phyloP scores from a whole-genome alignment of 495 filamentous ascomycete genomes.

The Talaromyces ruber region DNA sequence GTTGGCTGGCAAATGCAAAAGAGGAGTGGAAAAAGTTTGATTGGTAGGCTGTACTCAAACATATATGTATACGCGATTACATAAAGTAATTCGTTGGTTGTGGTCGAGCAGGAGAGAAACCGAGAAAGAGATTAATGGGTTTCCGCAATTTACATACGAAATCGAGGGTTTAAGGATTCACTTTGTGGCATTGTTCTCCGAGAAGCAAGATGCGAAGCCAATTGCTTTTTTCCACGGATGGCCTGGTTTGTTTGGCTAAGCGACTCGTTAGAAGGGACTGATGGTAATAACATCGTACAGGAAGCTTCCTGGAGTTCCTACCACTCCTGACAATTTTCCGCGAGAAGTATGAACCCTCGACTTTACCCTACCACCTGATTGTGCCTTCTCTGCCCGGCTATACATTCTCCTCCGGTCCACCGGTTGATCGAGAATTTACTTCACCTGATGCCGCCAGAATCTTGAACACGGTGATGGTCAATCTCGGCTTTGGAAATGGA shows the following conservation, averaged over 20 bases:
- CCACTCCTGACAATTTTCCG: slow-evolving; percentile 25
- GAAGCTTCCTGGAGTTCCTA: slow-evolving; percentile 50
- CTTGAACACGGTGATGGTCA: slow-evolving; percentile 44
- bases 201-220: slow-evolving; percentile 50
- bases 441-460: slow-evolving; percentile 27
- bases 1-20: slow-evolving; percentile 49
- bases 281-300: slow-evolving; percentile 10
- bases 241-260: slow-evolving; percentile 34
- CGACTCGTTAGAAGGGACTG: not conserved
- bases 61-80: too few relatives aligned
- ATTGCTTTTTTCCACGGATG: slow-evolving; percentile 53
- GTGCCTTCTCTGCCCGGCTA: slow-evolving; percentile 51
- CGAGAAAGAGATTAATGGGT: slow-evolving; percentile 51
- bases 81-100: not conserved
- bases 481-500: slow-evolving; percentile 40
- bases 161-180: slow-evolving; percentile 48
- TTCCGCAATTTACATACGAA: slow-evolving; percentile 50
- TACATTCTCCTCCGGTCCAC: slow-evolving; percentile 31
- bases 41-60: slow-evolving; percentile 22
- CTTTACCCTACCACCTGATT: slow-evolving; percentile 50
- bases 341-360: slow-evolving; percentile 37
- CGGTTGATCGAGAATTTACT: slow-evolving; percentile 29
- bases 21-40: slow-evolving; percentile 43
- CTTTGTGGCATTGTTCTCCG: slow-evolving; percentile 55
- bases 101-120: slow-evolving; percentile 29